These are phyloP conservation scores for Malania oleifera DNA, from an alignment of 164 flowering plant genomes.

Conservation along the genomic window DNA sequence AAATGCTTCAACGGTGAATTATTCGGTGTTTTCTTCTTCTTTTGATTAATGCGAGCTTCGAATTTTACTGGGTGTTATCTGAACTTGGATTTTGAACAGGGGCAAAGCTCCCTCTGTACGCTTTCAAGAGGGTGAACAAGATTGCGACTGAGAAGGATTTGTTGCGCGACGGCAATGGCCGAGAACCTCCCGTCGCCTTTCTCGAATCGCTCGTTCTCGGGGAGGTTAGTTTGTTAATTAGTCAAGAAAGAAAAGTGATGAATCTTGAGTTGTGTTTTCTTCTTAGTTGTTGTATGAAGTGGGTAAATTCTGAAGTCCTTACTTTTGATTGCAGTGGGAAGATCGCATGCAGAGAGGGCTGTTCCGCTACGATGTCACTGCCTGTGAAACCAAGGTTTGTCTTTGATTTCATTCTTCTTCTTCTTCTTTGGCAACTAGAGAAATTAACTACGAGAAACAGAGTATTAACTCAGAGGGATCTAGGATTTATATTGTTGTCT, in stretches of 20 bases:
- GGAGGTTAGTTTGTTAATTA: constrained; percentile 37
- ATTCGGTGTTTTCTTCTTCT: background rate
- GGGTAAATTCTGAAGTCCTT: background rate
- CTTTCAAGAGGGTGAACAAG: constrained; percentile 38
- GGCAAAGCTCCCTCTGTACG: constrained; percentile 61
- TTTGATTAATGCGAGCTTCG: background rate
- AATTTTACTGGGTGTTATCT: background rate
- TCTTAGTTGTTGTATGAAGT: background rate
- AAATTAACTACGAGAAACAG: too few species aligned
- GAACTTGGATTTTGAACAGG: constrained; percentile 23
- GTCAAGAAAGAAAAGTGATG: too few species aligned
- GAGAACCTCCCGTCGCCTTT: constrained; percentile 31
- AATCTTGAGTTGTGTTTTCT: background rate
- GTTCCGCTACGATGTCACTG: constrained; percentile 71
- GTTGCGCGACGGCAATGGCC: constrained; percentile 3
- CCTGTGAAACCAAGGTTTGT: constrained; percentile 64
- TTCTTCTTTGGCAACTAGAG: background rate
- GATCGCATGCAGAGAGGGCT: constrained; percentile 63
- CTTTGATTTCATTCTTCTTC: background rate
- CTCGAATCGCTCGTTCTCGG: constrained; percentile 52
- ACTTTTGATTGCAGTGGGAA: constrained; percentile 48
- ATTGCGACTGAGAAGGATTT: constrained; percentile 13
- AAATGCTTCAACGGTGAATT: background rate
- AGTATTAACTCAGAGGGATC: background rate
- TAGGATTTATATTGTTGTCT: background rate